Evolutionary conservation across 768 basidiomycete genomes (phyloP).

Genomic region (Leccinellum albellum): DNA sequence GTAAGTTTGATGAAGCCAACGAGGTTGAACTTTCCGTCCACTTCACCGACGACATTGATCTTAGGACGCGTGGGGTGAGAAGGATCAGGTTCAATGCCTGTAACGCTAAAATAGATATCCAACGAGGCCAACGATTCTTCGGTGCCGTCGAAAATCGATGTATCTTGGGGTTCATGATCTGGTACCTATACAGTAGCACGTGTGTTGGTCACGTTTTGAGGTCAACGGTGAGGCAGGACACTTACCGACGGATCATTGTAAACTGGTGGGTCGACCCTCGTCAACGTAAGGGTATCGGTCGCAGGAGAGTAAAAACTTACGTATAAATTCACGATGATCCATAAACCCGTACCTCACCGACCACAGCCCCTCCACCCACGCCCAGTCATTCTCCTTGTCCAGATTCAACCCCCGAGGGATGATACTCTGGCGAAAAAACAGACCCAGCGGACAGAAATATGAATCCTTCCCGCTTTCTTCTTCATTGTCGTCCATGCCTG

Average conservation of each 20-base stretch:
- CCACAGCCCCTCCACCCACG: constrained; percentile 55
- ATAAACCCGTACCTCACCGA: constrained; percentile 61
- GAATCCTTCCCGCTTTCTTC: constrained; percentile 23
- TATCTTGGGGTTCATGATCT: constrained; percentile 36
- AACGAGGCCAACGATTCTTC: constrained; percentile 52
- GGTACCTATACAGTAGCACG: constrained; percentile 19
- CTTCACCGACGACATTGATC: constrained; percentile 52
- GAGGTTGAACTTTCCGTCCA: constrained; percentile 48
- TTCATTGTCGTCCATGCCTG: constrained; percentile 37
- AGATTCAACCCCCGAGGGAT: constrained; percentile 38
- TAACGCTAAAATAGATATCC: constrained; percentile 43
- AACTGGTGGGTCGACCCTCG: constrained; percentile 27
- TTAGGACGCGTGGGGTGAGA: constrained; percentile 48
- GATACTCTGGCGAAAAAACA: constrained; percentile 52
- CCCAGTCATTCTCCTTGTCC: constrained; percentile 30
- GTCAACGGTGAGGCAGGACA: not conserved
- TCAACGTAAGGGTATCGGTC: constrained; percentile 2
- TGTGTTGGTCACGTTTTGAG: not conserved
- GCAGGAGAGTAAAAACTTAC: constrained; percentile 37
- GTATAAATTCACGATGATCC: constrained; percentile 61
- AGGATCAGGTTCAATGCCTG: constrained; percentile 41
- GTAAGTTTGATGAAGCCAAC: constrained; percentile 54
- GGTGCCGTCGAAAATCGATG: constrained; percentile 46
- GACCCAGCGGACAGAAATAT: constrained; percentile 40
- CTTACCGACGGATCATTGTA: constrained; percentile 44